These are phyloP conservation scores for Euphrasia arctica DNA, from an alignment of 305 asterid species.

Conservation along the genomic window DNA sequence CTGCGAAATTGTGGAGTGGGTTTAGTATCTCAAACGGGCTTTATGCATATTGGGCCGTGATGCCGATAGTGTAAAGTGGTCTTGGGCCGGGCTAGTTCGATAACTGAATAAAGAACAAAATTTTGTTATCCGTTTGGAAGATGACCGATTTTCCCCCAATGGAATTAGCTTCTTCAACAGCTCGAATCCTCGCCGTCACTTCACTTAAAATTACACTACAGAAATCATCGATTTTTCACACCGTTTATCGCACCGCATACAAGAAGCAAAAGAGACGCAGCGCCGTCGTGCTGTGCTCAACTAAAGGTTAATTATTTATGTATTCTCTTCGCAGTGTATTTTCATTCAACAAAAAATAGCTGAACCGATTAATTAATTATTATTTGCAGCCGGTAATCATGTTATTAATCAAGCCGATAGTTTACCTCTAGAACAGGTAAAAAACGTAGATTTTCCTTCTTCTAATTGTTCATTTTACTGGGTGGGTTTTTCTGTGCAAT, in stretches of 20 bases:
- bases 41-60: no score
- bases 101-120: not conserved
- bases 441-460: not conserved
- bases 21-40: not conserved
- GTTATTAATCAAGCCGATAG: constrained; percentile 31
- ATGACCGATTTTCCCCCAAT: constrained; percentile 26
- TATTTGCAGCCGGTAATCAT: constrained; percentile 34
- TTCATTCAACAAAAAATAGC: not conserved
- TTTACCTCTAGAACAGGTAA: constrained; percentile 42
- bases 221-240: constrained; percentile 27
- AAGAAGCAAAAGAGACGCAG: constrained; percentile 21
- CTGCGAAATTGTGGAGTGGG: constrained; percentile 1
- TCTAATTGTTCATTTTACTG: not conserved
- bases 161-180: constrained; percentile 25
- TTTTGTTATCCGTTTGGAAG: constrained; percentile 1
- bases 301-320: constrained; percentile 34
- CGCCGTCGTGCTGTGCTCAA: constrained; percentile 22
- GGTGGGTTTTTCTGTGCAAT: not conserved
- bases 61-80: no score
- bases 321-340: not conserved
- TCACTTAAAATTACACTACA: constrained; percentile 24
- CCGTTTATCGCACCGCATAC: constrained; percentile 20
- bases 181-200: constrained; percentile 7
- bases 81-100: no score
- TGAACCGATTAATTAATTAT: not conserved